Conservation (phyloP, 257 asterid species). For the Penstemon newberryi region DNA sequence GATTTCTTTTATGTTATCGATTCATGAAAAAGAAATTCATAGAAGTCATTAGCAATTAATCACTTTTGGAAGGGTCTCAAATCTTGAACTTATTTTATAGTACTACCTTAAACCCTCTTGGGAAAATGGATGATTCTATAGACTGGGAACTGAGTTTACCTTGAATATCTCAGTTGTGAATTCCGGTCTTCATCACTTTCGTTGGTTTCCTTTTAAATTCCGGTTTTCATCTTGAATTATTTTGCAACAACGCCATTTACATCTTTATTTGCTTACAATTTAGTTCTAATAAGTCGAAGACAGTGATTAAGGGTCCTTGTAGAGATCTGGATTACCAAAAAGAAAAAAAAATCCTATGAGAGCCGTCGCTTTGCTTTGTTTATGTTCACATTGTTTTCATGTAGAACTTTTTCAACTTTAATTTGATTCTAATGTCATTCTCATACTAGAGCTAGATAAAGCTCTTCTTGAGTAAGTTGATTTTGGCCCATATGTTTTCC, state of each 20-base stretch:
- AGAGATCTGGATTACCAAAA: background rate
- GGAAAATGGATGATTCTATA: no score
- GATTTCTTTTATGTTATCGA: no score
- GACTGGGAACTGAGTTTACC: no score
- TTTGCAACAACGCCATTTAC: background rate
- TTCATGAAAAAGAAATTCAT: no score
- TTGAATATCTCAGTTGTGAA: background rate
- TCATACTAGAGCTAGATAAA: background rate
- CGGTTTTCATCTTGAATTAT: background rate
- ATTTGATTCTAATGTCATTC: background rate
- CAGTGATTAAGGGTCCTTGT: background rate
- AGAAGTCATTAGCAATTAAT: no score
- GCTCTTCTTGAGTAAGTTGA: background rate
- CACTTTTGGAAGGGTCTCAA: no score
- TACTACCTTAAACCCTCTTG: no score
- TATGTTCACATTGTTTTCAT: background rate
- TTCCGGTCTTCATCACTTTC: background rate
- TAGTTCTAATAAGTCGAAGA: background rate
- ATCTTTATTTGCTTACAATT: background rate
- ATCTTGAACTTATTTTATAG: no score
- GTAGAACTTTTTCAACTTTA: background rate
- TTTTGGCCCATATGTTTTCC: background rate
- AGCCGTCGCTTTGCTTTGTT: background rate
- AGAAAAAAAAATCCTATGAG: background rate
- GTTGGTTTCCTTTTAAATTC: background rate